Base-by-base conservation (phyloP, 192 early-diverging fungal genomes). In the Funneliformis geosporum region DNA sequence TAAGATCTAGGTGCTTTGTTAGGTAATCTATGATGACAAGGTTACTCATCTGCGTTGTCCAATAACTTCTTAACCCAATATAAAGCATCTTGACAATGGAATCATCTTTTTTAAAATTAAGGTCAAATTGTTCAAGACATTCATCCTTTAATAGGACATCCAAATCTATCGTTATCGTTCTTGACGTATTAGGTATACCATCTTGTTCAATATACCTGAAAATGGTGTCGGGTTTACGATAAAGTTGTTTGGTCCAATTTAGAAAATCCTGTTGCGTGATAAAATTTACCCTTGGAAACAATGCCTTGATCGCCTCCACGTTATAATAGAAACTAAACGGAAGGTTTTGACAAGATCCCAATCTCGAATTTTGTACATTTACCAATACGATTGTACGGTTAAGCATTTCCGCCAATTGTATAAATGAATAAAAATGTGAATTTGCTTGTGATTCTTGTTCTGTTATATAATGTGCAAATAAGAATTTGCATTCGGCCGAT, bases 271-370 rank as follows among this genome's bases (percentile, higher is more conserved):
- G 2, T 50, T 72, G 70, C 18, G 43, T 43, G 33, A 72, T 72
- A n/a, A 72, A 72, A 11, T 47, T 50, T n/a, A 50, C 25, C 6
- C 44, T 21, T 0, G 70, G 70, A 44, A 50, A 72, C 25, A 16
- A 6, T 44, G 9, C 10, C 1, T 43, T 10, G n/a, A 72, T 27
- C 33, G n/a, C 40, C n/a, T 72, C 70, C 16, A 72, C 23, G 44
- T 43, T 25, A 50, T 72, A 72, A 44, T 72, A 72, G 44, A 47
- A 72, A 46, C 44, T 25, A 46, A 72, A 72, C 16, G 70, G 46
- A 46, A 72, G 44, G n/a, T n/a, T 9, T 10, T 25, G 40, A 7
- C 2, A 1, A 23, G 21, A 21, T 25, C 39, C n/a, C 18, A 72
- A 23, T 46, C 44, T 46, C n/a, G 70, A 43, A n/a, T 72, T 21